Evolutionary conservation across 2,329 filamentous ascomycete species (phyloP).

Genomic region (Huntiella abstrusa): DNA sequence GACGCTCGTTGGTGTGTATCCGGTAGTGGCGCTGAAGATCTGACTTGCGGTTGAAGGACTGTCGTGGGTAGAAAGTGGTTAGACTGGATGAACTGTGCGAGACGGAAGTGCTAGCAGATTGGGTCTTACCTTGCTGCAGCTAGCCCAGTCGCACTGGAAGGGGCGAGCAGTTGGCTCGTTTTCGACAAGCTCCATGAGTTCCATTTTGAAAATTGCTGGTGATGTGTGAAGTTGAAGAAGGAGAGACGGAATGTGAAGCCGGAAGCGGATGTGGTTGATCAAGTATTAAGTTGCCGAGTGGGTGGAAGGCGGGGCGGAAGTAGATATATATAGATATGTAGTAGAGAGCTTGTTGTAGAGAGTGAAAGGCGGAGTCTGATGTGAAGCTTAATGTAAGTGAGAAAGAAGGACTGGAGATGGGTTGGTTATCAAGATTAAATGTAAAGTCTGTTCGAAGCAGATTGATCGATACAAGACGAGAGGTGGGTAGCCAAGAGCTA

Average conservation of each 20-base stretch:
- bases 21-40: constrained; percentile 51
- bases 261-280: background rate
- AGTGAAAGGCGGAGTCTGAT: constrained; percentile 4
- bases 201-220: constrained; percentile 24
- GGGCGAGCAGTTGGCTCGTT: constrained; percentile 43
- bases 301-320: background rate
- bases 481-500: background rate
- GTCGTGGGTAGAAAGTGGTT: background rate
- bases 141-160: constrained; percentile 44
- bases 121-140: constrained; percentile 37
- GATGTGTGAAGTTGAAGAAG: background rate
- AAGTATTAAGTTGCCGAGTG: background rate
- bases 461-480: too few species aligned
- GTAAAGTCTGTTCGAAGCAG: background rate
- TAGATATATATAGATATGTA: constrained; percentile 1
- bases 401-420: constrained; percentile 3
- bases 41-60: constrained; percentile 58
- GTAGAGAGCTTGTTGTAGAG: background rate
- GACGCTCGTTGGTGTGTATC: constrained; percentile 53
- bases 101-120: background rate
- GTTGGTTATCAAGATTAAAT: background rate
- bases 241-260: background rate
- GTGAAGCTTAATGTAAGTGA: constrained; percentile 2
- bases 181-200: constrained; percentile 45
- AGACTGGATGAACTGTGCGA: background rate